Percentiles rank a stretch among this genome's conserved stretches.
Evolutionary conservation across 768 basidiomycete species (phyloP).

Genomic region (Ephemerocybe angulata): DNA sequence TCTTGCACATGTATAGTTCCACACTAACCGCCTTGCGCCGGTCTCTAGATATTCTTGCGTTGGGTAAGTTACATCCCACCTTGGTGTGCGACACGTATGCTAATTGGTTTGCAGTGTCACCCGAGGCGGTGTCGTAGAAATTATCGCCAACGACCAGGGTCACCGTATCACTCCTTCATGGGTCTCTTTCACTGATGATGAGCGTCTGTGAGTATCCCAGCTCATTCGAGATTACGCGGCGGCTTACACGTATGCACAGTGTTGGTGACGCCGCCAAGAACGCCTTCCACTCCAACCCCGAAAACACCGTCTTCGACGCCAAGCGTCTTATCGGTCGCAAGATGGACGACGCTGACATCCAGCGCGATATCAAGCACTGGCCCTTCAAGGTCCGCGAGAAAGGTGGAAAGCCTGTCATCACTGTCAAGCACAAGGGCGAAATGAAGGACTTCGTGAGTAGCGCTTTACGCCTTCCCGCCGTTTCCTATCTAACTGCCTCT

Average conservation of each 20-base stretch:
- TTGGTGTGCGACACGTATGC: background rate
- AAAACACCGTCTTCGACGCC: constrained; percentile 95
- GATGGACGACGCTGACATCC: constrained; percentile 73
- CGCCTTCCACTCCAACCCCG: constrained; percentile 85
- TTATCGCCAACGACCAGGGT: constrained; percentile 87
- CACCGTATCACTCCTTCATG: constrained; percentile 88
- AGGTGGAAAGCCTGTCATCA: constrained; percentile 74
- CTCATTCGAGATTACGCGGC: background rate
- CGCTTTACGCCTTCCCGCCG: background rate
- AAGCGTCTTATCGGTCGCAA: constrained; percentile 93
- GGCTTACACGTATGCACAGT: constrained; percentile 29
- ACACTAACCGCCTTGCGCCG: constrained; percentile 23
- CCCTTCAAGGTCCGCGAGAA: constrained; percentile 81
- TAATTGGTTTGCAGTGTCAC: constrained; percentile 53
- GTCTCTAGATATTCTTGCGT: constrained; percentile 85
- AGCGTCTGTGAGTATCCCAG: constrained; percentile 53
- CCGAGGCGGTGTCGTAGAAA: constrained; percentile 82
- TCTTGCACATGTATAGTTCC: background rate
- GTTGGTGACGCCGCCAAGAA: constrained; percentile 98
- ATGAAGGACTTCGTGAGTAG: constrained; percentile 74
- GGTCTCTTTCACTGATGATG: constrained; percentile 78
- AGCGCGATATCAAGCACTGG: constrained; percentile 88
- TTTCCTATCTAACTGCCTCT: background rate
- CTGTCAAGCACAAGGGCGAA: constrained; percentile 76
- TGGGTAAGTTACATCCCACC: constrained; percentile 59